Percentiles rank a stretch among this genome's conserved stretches.
Conservation (phyloP, 148 eudicot species). For the Salicornia ramosissima region DNA sequence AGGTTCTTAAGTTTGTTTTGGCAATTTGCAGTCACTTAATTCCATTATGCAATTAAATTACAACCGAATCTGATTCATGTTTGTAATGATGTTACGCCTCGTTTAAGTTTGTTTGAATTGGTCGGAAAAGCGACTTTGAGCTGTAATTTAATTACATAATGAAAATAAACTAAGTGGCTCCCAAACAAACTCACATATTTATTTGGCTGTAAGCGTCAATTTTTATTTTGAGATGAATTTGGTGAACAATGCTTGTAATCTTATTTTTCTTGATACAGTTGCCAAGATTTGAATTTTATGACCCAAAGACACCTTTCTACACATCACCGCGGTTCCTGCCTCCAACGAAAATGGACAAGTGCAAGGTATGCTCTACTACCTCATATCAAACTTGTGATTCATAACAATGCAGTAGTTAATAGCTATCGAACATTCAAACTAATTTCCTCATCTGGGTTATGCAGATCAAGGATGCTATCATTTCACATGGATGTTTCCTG, state of each 20-base stretch:
- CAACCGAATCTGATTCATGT: no score
- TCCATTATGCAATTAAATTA: no score
- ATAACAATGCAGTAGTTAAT: background rate
- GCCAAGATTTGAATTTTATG: conserved; percentile 79
- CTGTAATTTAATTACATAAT: no score
- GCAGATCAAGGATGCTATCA: conserved; percentile 90
- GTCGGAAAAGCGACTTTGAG: no score
- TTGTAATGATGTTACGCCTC: no score
- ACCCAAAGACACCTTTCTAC: conserved; percentile 92
- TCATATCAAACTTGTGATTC: background rate
- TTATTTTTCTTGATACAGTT: conserved; percentile 33
- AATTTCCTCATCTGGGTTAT: conserved; percentile 6
- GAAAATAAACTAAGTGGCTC: no score
- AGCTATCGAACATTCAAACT: no score
- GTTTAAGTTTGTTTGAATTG: no score
- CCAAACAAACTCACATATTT: no score
- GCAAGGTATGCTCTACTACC: conserved; percentile 50
- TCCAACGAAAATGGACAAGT: conserved; percentile 82
- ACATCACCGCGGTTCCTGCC: conserved; percentile 92
- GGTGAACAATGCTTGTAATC: background rate
- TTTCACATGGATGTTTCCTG: conserved; percentile 95
- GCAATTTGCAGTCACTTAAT: no score
- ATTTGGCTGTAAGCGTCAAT: no score
- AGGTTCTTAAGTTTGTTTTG: no score
- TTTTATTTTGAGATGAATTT: background rate